phyloP scores from a whole-genome alignment of 345 rosid genomes.

The Rhizophora mangle region DNA sequence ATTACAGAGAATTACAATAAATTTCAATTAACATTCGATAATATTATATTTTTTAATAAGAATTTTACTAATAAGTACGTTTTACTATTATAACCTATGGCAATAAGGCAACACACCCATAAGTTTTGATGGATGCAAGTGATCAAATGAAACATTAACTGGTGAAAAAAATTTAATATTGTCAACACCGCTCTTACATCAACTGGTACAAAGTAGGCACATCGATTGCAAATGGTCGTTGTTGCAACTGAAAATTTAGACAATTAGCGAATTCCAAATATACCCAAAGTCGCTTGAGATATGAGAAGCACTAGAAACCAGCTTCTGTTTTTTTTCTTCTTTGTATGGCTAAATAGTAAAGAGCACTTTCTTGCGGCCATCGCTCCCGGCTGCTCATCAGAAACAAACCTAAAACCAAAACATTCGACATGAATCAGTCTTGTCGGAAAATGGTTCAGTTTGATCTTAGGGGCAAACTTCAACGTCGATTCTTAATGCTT shows the following conservation, averaged over 20 bases:
- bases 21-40: too few relatives aligned
- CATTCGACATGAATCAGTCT: constrained; percentile 14
- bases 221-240: constrained; percentile 17
- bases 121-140: too few relatives aligned
- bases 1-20: too few relatives aligned
- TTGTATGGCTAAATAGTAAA: constrained; percentile 26
- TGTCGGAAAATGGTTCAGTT: constrained; percentile 31
- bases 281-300: constrained; percentile 4
- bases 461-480: constrained; percentile 38
- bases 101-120: too few relatives aligned
- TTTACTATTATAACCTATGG: too few relatives aligned
- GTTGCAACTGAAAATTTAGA: constrained; percentile 3
- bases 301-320: neutral
- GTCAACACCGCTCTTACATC: too few relatives aligned
- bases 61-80: too few relatives aligned
- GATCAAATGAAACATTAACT: too few relatives aligned
- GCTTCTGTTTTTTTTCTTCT: neutral
- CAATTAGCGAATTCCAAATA: constrained; percentile 17
- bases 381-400: neutral
- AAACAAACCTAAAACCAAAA: neutral
- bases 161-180: too few relatives aligned
- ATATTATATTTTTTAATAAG: too few relatives aligned
- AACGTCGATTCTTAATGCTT: constrained; percentile 46
- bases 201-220: constrained; percentile 27
- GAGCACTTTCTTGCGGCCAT: constrained; percentile 20